Base-by-base conservation (phyloP, 257 asterid genomes). In the Gentiana macrophylla region DNA sequence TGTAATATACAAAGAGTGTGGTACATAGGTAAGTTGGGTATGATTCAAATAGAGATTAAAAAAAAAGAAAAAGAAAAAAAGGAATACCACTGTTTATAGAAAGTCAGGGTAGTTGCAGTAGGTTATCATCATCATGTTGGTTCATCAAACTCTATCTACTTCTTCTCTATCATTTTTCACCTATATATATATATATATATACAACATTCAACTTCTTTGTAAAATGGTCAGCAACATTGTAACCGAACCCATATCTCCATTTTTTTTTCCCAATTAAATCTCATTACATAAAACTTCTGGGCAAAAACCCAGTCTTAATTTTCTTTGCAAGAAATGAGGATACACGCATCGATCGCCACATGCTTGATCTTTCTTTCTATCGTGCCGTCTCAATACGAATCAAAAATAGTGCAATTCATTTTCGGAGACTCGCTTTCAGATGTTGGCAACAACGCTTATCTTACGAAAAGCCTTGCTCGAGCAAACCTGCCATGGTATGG, bases 341-440 rank as follows among this genome's bases (percentile, higher is more conserved):
- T 51, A 37, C 70, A 11, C n/a, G 7, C 49, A 0, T 44, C 56
- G 46, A 3, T 67, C 6, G 38, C 52, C 4, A 49, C 68, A 37
- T 51, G 34, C 9, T n/a, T 53, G 5, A 61, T 68, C 0, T 35
- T 63, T 50, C 15, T 70, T 3, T 53, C 52, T 8, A 56, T 63
- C 37, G 35, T 68, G 8, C 61, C 79, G 38, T 35, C 55, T 2
- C 74, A 73, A 49, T 50, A 71, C 71, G 61, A 79, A 50, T 77
- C 94, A 77, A 82, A 82, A 73, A 48, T 74, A 10, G 97, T 90
- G 4, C 96, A 90, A 63, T 86, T 90, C 82, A 90, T 90, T 62
- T 86, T 90, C 37, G 96, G 96, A 0, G 97, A 89, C 63, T 89
- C 97, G 1, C 86, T 89, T 6, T 89, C 97, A 2, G 97, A 89